These are phyloP conservation scores for Penicillium waksmanii DNA, from an alignment of 495 filamentous ascomycete genomes.

Conservation along the genomic window DNA sequence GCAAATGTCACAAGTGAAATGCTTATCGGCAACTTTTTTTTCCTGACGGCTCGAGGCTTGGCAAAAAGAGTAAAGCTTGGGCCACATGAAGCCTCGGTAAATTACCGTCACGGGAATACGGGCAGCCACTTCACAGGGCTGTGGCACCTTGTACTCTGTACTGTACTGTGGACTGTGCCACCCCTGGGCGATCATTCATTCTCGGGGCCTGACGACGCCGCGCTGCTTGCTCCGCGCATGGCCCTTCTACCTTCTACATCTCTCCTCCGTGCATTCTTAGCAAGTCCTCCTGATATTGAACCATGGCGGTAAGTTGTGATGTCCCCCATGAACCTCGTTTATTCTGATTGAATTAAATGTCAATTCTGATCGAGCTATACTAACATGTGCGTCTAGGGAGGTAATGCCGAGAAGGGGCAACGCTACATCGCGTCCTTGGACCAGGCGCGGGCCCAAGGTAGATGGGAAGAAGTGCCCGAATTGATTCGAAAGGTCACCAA, in stretches of 20 bases:
- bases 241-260: conserved; percentile 25
- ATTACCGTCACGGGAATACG: conserved; percentile 30
- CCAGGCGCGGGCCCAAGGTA: conserved; percentile 80
- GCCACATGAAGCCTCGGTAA: conserved; percentile 44
- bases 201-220: conserved; percentile 11
- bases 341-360: no score
- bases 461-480: conserved; percentile 89
- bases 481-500: conserved; percentile 89
- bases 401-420: conserved; percentile 67
- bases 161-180: conserved; percentile 25
- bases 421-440: conserved; percentile 82
- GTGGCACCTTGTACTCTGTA: conserved; percentile 23
- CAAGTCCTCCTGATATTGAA: conserved; percentile 29
- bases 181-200: conserved; percentile 31
- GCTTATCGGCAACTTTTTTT: conserved; percentile 33
- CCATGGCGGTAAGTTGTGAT: conserved; percentile 42
- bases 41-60: neutral
- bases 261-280: conserved; percentile 23
- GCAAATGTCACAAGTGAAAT: neutral
- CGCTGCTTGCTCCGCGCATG: conserved; percentile 2
- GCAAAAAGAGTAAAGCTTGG: conserved; percentile 16
- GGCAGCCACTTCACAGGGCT: conserved; percentile 16
- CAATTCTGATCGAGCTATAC: conserved; percentile 9
- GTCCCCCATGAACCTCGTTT: neutral
- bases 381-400: conserved; percentile 44